Conservation (phyloP, 1,139 yeast species). For the Geotrichum klebahnii region DNA sequence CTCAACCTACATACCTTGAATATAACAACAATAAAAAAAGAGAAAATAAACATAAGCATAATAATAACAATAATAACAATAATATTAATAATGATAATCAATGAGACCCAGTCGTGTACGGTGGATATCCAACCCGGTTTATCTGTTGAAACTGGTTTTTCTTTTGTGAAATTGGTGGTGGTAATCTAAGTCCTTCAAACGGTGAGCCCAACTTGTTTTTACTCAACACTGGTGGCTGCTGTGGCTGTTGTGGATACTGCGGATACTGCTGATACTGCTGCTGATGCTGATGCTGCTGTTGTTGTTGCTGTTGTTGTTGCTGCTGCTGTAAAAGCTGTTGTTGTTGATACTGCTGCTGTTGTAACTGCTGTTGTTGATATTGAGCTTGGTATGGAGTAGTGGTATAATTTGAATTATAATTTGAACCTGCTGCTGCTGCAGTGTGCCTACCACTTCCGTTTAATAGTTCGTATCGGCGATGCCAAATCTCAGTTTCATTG, state of each 20-base stretch:
- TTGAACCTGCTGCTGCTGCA: not conserved
- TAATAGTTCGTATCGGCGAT: conserved; percentile 16
- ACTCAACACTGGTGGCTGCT: conserved; percentile 8
- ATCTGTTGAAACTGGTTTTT: not conserved
- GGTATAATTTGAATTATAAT: not conserved
- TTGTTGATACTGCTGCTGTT: too few species aligned
- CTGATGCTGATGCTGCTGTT: not conserved
- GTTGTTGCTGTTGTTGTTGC: conserved; percentile 6
- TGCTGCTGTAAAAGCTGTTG: too few species aligned
- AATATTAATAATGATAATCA: too few species aligned
- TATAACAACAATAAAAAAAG: too few species aligned
- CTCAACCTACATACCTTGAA: too few species aligned
- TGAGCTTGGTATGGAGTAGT: not conserved
- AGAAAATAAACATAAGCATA: too few species aligned
- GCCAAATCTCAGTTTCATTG: conserved; percentile 21
- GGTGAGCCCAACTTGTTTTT: conserved; percentile 13
- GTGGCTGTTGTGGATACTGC: conserved; percentile 7
- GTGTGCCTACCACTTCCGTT: not conserved
- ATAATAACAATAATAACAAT: too few species aligned
- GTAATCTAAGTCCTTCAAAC: conserved; percentile 19
- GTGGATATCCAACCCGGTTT: too few species aligned
- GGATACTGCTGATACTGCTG: conserved; percentile 5
- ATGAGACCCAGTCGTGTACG: too few species aligned
- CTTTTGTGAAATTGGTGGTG: conserved; percentile 18
- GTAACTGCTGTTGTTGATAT: conserved; percentile 11